These are phyloP conservation scores for Colletotrichum sp. DNA, from an alignment of 2,329 filamentous ascomycete species.

Conservation along the genomic window DNA sequence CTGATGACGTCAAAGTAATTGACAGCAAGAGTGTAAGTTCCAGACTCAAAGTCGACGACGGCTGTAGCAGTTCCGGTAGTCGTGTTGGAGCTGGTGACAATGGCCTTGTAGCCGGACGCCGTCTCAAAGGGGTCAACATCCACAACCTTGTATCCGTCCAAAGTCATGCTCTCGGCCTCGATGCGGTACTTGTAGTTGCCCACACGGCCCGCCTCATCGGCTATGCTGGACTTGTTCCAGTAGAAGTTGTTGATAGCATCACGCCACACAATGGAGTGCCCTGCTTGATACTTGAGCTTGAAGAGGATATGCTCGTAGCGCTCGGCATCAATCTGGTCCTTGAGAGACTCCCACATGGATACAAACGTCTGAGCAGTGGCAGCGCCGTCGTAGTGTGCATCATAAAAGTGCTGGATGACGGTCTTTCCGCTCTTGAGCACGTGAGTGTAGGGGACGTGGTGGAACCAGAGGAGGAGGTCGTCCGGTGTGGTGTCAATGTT, in stretches of 20 bases:
- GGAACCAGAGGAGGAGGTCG: slow-evolving; percentile 74
- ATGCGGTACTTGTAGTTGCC: slow-evolving; percentile 69
- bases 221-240: slow-evolving; percentile 63
- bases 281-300: slow-evolving; percentile 69
- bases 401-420: slow-evolving; percentile 71
- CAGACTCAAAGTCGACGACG: slow-evolving; percentile 51
- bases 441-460: slow-evolving; percentile 73
- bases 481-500: slow-evolving; percentile 68
- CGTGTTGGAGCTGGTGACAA: slow-evolving; percentile 62
- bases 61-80: slow-evolving; percentile 50
- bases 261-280: slow-evolving; percentile 74
- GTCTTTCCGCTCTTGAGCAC: slow-evolving; percentile 67
- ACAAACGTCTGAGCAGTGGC: slow-evolving; percentile 65
- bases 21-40: slow-evolving; percentile 67
- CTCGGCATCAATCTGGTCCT: slow-evolving; percentile 62
- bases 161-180: slow-evolving; percentile 69
- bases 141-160: slow-evolving; percentile 62
- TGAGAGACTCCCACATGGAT: slow-evolving; percentile 56
- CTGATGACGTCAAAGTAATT: slow-evolving; percentile 70
- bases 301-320: slow-evolving; percentile 64
- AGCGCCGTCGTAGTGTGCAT: slow-evolving; percentile 66
- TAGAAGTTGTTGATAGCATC: slow-evolving; percentile 72
- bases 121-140: slow-evolving; percentile 59
- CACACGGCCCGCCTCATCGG: slow-evolving; percentile 61
- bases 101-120: slow-evolving; percentile 59